Conservation (phyloP, 1,284 basidiomycete genomes). For the Tilletia caries region DNA sequence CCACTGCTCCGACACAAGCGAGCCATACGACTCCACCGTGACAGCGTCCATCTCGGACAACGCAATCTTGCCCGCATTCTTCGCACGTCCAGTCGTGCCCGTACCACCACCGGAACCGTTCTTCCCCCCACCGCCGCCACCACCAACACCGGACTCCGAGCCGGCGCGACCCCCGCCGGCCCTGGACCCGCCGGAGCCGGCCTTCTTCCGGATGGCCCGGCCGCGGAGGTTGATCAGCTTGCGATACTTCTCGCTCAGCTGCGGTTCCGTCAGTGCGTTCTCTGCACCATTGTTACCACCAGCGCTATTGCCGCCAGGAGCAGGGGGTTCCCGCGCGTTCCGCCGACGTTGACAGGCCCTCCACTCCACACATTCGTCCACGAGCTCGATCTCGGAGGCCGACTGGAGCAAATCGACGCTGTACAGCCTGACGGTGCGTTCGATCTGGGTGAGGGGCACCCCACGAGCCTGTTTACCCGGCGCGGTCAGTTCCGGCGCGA, state of each 20-base stretch:
- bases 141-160: neutral
- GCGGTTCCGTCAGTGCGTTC: too few relatives aligned
- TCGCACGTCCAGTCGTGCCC: neutral
- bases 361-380: slow-evolving; percentile 32
- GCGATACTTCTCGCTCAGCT: slow-evolving; percentile 44
- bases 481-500: slow-evolving; percentile 30
- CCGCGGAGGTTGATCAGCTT: slow-evolving; percentile 47
- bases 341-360: slow-evolving; percentile 26
- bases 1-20: slow-evolving; percentile 44
- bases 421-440: slow-evolving; percentile 45
- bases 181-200: too few relatives aligned
- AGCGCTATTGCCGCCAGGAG: too few relatives aligned
- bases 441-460: slow-evolving; percentile 46
- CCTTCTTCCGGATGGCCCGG: slow-evolving; percentile 10
- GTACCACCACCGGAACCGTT: neutral
- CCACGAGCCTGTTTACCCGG: slow-evolving; percentile 30
- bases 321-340: slow-evolving; percentile 15
- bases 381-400: slow-evolving; percentile 36
- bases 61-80: neutral
- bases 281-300: too few relatives aligned
- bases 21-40: slow-evolving; percentile 28
- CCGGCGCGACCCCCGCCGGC: neutral
- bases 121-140: neutral
- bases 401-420: slow-evolving; percentile 44
- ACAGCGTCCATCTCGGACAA: slow-evolving; percentile 22